Evolutionary conservation across 257 asterid genomes (phyloP).

Genomic region (Plectranthus barbatus): DNA sequence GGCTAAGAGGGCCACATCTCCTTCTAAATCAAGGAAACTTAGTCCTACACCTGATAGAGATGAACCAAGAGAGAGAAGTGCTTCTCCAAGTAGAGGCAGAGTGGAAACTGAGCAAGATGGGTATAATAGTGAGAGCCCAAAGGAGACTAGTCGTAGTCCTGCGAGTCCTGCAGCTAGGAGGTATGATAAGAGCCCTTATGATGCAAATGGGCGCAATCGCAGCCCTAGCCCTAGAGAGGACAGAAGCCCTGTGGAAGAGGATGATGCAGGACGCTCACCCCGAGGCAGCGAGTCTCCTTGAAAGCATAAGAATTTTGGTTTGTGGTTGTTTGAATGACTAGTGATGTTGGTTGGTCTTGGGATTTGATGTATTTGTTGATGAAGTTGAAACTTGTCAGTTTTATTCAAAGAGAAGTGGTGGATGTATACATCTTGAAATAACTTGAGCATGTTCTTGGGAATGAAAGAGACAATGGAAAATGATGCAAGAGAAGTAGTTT

Average conservation of each 20-base stretch:
- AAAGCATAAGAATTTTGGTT: too few species aligned
- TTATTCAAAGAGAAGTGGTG: too few species aligned
- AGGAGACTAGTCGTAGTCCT: slow-evolving; percentile 54
- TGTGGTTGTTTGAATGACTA: too few species aligned
- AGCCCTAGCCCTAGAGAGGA: slow-evolving; percentile 55
- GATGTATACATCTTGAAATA: too few species aligned
- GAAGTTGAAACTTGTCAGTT: too few species aligned
- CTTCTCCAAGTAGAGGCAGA: slow-evolving; percentile 29
- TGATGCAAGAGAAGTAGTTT: too few species aligned
- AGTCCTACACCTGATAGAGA: slow-evolving; percentile 55
- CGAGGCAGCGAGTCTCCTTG: slow-evolving; percentile 67
- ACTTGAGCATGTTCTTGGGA: too few species aligned
- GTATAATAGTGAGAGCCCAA: slow-evolving; percentile 53
- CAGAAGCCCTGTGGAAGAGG: slow-evolving; percentile 46
- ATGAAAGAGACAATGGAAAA: too few species aligned
- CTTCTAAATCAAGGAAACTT: slow-evolving; percentile 45
- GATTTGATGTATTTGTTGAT: too few species aligned
- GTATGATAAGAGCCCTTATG: slow-evolving; percentile 60
- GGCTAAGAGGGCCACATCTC: slow-evolving; percentile 28
- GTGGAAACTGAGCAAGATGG: slow-evolving; percentile 37
- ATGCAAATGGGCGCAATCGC: slow-evolving; percentile 45
- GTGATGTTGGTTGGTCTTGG: too few species aligned
- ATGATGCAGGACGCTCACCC: slow-evolving; percentile 39
- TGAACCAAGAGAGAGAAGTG: slow-evolving; percentile 35
- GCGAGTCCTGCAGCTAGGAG: slow-evolving; percentile 35